These are phyloP conservation scores for Daldinia sp. DNA, from an alignment of 2,329 filamentous ascomycete species.

Conservation along the genomic window DNA sequence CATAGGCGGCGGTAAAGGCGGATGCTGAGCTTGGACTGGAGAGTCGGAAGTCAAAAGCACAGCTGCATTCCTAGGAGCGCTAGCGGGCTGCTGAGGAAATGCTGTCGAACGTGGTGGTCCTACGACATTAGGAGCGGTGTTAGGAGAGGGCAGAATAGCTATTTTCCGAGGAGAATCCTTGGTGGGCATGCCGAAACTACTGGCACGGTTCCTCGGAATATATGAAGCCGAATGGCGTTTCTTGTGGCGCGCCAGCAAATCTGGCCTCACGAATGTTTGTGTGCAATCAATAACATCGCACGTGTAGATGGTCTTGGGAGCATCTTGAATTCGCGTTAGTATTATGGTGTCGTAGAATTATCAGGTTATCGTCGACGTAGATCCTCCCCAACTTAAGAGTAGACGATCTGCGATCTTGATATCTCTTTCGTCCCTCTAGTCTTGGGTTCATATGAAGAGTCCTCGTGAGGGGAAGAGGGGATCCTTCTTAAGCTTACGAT, in stretches of 20 bases:
- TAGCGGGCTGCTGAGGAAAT: slow-evolving; percentile 44
- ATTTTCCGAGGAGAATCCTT: slow-evolving; percentile 38
- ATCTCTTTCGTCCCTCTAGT: not conserved
- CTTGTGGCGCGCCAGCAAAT: slow-evolving; percentile 74
- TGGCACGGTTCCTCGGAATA: slow-evolving; percentile 59
- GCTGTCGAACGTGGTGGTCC: slow-evolving; percentile 37
- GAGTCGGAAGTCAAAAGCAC: slow-evolving; percentile 56
- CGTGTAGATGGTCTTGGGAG: slow-evolving; percentile 79
- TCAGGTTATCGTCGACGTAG: slow-evolving; percentile 12
- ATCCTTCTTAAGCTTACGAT: slow-evolving; percentile 63
- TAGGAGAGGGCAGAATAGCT: slow-evolving; percentile 43
- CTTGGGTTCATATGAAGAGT: too few species aligned
- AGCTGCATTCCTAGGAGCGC: slow-evolving; percentile 55
- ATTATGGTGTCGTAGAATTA: slow-evolving; percentile 25
- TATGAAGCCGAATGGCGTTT: slow-evolving; percentile 69
- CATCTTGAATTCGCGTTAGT: slow-evolving; percentile 60
- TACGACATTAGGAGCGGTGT: slow-evolving; percentile 28
- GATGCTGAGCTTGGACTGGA: slow-evolving; percentile 43
- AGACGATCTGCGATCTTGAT: not conserved
- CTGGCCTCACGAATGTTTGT: slow-evolving; percentile 80
- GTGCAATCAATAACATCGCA: slow-evolving; percentile 80
- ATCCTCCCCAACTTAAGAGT: slow-evolving; percentile 25
- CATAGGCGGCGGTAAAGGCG: slow-evolving; percentile 35
- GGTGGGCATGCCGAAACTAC: slow-evolving; percentile 55
- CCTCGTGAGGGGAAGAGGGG: slow-evolving; percentile 1